A percentile compares a stretch with the other conserved stretches of the same genome.
Evolutionary conservation across 495 filamentous ascomycete genomes (phyloP).

Genomic region (Xylaria venustula): DNA sequence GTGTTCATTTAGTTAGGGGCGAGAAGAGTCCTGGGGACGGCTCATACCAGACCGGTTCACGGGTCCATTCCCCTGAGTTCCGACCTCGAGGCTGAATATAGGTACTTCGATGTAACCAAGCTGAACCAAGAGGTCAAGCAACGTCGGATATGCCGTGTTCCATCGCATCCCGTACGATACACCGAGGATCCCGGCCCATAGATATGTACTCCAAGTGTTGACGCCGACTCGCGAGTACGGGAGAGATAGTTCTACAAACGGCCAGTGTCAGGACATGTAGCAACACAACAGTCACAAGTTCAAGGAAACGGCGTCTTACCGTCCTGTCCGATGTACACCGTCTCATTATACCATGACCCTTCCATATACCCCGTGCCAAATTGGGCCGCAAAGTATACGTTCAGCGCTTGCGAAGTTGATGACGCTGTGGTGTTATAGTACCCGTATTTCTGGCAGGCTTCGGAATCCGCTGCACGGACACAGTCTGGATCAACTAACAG

Average conservation of each 20-base stretch:
- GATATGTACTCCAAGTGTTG: constrained; percentile 39
- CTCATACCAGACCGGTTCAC: background rate
- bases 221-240: constrained; percentile 35
- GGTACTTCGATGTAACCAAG: constrained; percentile 63
- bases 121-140: constrained; percentile 62
- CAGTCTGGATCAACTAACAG: constrained; percentile 45
- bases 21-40: no score
- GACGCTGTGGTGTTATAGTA: constrained; percentile 40
- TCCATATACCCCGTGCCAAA: constrained; percentile 43
- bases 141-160: constrained; percentile 58
- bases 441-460: constrained; percentile 37
- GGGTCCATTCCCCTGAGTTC: constrained; percentile 33
- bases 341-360: constrained; percentile 40
- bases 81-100: constrained; percentile 70
- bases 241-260: constrained; percentile 21
- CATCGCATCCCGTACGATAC: constrained; percentile 40
- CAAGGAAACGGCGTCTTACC: constrained; percentile 22
- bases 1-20: no score
- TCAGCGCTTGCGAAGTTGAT: constrained; percentile 30
- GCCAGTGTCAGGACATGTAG: constrained; percentile 11
- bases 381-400: constrained; percentile 34
- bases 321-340: constrained; percentile 34
- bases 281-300: background rate
- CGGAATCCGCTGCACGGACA: constrained; percentile 32
- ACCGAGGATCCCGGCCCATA: constrained; percentile 42